Base-by-base conservation (phyloP, 352 stramenopile genomes). In the Phytophthora rubi region DNA sequence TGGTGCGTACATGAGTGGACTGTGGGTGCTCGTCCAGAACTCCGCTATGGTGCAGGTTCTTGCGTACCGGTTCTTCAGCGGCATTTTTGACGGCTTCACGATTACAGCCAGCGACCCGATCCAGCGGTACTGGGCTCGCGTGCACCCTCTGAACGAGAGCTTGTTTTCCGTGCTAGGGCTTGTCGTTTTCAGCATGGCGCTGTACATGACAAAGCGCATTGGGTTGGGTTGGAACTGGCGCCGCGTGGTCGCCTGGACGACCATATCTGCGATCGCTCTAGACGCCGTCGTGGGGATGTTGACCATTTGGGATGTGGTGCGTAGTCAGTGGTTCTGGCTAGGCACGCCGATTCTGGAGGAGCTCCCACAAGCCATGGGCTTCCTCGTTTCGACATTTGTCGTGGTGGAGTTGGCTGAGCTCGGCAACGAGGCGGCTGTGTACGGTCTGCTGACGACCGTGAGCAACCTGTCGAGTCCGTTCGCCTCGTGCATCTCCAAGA, bases 281-380 rank as follows among this genome's bases (percentile, higher is more conserved):
- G 81, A 89, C 44, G 63, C 71, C 0, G 55, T 87, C 16, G 64
- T 78, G 18, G 79, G 53, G 18, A 75, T 82, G 52, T 37, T 85
- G 49, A 72, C 76, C 0, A 75, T 75, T 53, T 92, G 75, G 73
- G 65, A 88, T 56, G 72, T 91, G 13, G 15, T 85, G 54, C 79
- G 84, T 8, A 89, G 74, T 58, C 84, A 87, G 56, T 90, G 71
- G 67, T 89, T 92, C 66, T 92, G 81, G 75, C 54, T 92, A 18
- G 82, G 81, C 18, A 73, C 81, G 10, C 80, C 82, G 0, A 71
- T 91, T 7, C 53, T 85, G 2, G 70, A 82, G 45, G 57, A 88
- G 48, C 68, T 92, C 18, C 84, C 83, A 7, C 62, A 81, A 42
- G 79, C 70, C 18, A 66, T 87, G 45, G 67, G 71, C 47, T 90